phyloP scores from a whole-genome alignment of 805 yeast species.

The Ogataea pini region DNA sequence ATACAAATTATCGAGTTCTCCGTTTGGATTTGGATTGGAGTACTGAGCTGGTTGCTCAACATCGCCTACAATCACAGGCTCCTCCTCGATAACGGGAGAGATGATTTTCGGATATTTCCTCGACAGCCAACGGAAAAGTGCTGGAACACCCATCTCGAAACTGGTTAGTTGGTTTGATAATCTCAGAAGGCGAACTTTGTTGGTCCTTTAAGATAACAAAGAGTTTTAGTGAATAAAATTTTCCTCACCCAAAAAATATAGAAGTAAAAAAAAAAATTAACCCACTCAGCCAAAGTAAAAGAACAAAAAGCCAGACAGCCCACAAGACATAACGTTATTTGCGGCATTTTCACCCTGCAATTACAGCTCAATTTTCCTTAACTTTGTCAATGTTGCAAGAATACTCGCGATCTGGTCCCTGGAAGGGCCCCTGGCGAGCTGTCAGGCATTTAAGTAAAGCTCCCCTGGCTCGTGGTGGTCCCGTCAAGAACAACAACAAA shows the following conservation, averaged over 20 bases:
- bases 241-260: neutral
- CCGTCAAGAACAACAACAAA: conserved; percentile 9
- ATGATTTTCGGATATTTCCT: conserved; percentile 91
- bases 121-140: conserved; percentile 95
- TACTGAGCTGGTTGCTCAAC: conserved; percentile 65
- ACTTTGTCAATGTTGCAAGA: neutral
- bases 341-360: neutral
- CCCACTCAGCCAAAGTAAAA: neutral
- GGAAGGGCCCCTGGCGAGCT: neutral
- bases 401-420: neutral
- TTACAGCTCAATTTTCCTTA: neutral
- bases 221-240: neutral
- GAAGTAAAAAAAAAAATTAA: neutral
- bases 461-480: neutral
- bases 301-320: neutral
- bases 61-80: conserved; percentile 57
- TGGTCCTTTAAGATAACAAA: no score
- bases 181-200: neutral
- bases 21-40: conserved; percentile 84
- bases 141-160: conserved; percentile 86
- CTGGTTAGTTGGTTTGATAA: neutral
- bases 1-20: conserved; percentile 91
- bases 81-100: conserved; percentile 83
- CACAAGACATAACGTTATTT: neutral
- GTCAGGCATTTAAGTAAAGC: neutral